Conservation (phyloP, 2,329 filamentous ascomycete genomes). For the Xylariaceae sp. region DNA sequence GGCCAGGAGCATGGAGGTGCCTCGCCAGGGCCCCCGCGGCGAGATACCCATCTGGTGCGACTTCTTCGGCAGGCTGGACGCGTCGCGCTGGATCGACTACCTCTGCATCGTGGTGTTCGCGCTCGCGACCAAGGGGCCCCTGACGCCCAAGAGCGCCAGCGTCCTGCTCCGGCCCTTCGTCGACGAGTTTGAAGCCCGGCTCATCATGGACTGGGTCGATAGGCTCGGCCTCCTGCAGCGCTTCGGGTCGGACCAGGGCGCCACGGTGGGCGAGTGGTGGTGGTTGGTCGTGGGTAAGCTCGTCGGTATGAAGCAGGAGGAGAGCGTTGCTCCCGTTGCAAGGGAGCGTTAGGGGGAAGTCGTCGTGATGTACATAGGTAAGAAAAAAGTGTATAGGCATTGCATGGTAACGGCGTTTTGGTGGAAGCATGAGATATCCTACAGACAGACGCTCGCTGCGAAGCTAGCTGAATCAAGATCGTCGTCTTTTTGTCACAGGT, state of each 20-base stretch:
- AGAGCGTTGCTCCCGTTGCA: neutral
- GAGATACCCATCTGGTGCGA: conserved; percentile 74
- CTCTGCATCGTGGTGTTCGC: conserved; percentile 64
- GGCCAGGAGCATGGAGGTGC: conserved; percentile 44
- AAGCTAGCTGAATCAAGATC: no score
- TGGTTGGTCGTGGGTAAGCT: conserved; percentile 58
- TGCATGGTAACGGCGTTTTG: no score
- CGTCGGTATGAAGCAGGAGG: conserved; percentile 23
- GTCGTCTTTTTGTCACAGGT: no score
- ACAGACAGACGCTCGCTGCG: no score
- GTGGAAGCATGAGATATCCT: conserved; percentile 9
- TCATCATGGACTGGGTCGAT: conserved; percentile 63
- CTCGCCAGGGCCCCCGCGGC: conserved; percentile 44
- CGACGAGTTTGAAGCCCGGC: conserved; percentile 64
- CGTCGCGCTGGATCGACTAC: conserved; percentile 65
- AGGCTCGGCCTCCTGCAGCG: conserved; percentile 53
- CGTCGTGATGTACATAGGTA: neutral
- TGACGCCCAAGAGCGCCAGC: conserved; percentile 55
- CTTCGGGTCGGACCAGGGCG: conserved; percentile 44
- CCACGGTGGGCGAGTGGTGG: conserved; percentile 66
- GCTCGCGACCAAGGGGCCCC: conserved; percentile 63
- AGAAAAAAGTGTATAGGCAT: neutral
- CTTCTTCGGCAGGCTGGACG: conserved; percentile 63
- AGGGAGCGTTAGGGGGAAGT: neutral
- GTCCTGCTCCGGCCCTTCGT: conserved; percentile 59